phyloP scores from a whole-genome alignment of 1,139 yeast genomes.

The Debaryomyces udenii region DNA sequence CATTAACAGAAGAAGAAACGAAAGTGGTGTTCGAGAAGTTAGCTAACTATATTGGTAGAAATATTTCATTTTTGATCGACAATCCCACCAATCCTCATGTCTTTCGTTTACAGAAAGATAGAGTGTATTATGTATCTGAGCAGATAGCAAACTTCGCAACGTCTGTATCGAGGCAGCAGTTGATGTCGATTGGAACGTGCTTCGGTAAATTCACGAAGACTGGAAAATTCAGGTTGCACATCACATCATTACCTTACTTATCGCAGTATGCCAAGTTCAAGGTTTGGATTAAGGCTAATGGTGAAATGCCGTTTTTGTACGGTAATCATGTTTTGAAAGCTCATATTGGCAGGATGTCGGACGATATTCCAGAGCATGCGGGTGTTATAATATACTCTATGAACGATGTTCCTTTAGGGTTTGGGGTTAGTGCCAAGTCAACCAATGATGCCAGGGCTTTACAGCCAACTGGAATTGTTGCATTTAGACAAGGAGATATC shows the following conservation, averaged over 20 bases:
- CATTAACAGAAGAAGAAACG: slow-evolving; percentile 95
- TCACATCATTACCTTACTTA: slow-evolving; percentile 82
- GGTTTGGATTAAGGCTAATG: slow-evolving; percentile 94
- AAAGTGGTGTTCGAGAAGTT: slow-evolving; percentile 93
- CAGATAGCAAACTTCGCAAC: slow-evolving; percentile 85
- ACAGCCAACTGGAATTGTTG: slow-evolving; percentile 93
- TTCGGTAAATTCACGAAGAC: slow-evolving; percentile 97
- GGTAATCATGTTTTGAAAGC: slow-evolving; percentile 98
- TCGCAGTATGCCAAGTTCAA: slow-evolving; percentile 91
- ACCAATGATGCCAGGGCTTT: slow-evolving; percentile 86
- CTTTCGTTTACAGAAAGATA: slow-evolving; percentile 91
- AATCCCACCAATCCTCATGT: slow-evolving; percentile 91
- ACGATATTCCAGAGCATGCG: slow-evolving; percentile 97
- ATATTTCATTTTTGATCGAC: slow-evolving; percentile 84
- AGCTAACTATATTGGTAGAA: slow-evolving; percentile 94
- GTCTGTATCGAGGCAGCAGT: slow-evolving; percentile 80
- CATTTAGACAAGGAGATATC: slow-evolving; percentile 95
- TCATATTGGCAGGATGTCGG: slow-evolving; percentile 94
- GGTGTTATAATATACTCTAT: slow-evolving; percentile 91
- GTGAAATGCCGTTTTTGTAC: slow-evolving; percentile 97
- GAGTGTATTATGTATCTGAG: slow-evolving; percentile 92
- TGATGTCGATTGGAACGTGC: slow-evolving; percentile 92
- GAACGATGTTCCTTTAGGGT: slow-evolving; percentile 93
- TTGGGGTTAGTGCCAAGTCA: slow-evolving; percentile 92
- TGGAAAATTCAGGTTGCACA: slow-evolving; percentile 92